Evolutionary conservation across 208 protist species (phyloP).

Genomic region (Leishmania major): DNA sequence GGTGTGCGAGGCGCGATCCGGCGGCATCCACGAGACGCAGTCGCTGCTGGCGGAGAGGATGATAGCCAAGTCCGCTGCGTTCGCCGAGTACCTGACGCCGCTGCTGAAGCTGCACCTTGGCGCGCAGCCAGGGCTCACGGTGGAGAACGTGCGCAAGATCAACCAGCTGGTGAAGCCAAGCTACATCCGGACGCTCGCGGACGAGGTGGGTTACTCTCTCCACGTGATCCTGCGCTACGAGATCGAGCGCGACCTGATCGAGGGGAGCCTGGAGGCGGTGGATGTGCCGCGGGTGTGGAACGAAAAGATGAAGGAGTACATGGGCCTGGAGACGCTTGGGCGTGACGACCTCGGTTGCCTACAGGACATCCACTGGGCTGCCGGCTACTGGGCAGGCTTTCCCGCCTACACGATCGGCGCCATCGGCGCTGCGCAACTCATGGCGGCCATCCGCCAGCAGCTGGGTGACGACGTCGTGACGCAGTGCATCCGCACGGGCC

Average conservation of each 20-base stretch:
- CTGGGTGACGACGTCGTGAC: constrained; percentile 43
- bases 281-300: constrained; percentile 81
- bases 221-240: constrained; percentile 88
- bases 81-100: neutral
- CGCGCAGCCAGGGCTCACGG: constrained; percentile 41
- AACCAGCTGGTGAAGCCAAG: constrained; percentile 46
- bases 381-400: constrained; percentile 73
- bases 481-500: constrained; percentile 44
- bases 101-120: constrained; percentile 49
- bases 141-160: constrained; percentile 17
- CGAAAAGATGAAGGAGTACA: constrained; percentile 82
- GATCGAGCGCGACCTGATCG: constrained; percentile 76
- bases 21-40: constrained; percentile 83
- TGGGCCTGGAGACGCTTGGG: constrained; percentile 71
- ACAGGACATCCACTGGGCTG: constrained; percentile 90
- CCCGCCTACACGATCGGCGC: constrained; percentile 80
- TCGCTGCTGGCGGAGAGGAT: constrained; percentile 23
- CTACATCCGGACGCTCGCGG: constrained; percentile 72
- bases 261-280: constrained; percentile 61
- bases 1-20: constrained; percentile 50
- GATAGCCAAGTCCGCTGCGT: too few relatives aligned
- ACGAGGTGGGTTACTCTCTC: constrained; percentile 87
- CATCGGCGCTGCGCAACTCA: constrained; percentile 79
- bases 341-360: constrained; percentile 78
- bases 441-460: constrained; percentile 53